Base-by-base conservation (phyloP, 805 yeast genomes). In the Candida montana region DNA sequence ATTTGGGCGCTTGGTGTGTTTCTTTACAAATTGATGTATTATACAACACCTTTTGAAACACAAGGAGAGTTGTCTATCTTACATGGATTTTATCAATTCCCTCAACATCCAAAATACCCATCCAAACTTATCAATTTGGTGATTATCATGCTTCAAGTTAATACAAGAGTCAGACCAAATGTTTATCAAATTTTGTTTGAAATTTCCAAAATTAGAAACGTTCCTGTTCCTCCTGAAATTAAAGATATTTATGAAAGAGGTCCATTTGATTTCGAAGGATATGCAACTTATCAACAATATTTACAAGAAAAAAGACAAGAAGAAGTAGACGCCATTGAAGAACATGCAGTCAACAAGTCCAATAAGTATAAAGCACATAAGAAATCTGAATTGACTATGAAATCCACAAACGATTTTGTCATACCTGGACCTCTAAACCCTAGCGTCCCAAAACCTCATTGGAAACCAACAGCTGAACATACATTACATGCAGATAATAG, bases 1-100 rank as follows among this genome's bases (percentile, higher is more conserved):
- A 74, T 85, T 17, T 85, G 95, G 95, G 95, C 95, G 0, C 58
- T 85, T 28, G 95, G 95, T 11, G 76, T 84, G 20, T 81, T 84
- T 49, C 61, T 85, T 24, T 85, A 84, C 65, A 85, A 85, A 57
- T 58, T 85, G 35, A 83, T 93, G 56, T 85, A 82, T 59, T 85
- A 82, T 52, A 84, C 86, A 1, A 85, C 95, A 0, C 95, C 95
- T 0, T 85, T 85, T 56, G 95, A 85, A 59, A 64, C 66, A 33
- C 69, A 70, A 16, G 81, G 80, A 17, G 90, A 84, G 51, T 57
- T 65, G 31, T 83, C 82, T 36, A 91, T 59, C 33, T 65, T 90
- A 41, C 91, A 85, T 64, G 87, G 95, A 6, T 77, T 81, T 33
- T 90, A 80, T 63, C 81, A 75, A 44, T 86, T 90, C 52, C 95